A percentile compares a stretch with the other conserved stretches of the same genome.
Conservation (phyloP, 2,329 filamentous ascomycete species). For the Fusarium sp. region DNA sequence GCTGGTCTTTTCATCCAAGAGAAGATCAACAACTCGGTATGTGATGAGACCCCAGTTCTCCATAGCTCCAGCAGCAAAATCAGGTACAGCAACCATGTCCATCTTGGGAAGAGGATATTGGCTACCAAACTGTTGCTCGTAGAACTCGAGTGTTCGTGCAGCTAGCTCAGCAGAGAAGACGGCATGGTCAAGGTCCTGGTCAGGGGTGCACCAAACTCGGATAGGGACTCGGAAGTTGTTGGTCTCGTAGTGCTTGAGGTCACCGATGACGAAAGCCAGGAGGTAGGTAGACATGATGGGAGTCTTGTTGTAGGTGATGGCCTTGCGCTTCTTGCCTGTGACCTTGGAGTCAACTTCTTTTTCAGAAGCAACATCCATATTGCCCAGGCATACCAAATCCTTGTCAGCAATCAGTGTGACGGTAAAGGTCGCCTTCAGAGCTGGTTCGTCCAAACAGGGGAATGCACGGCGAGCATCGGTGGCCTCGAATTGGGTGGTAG, state of each 20-base stretch:
- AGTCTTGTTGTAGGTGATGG: constrained; percentile 91
- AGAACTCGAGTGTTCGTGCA: constrained; percentile 90
- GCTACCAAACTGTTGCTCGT: constrained; percentile 93
- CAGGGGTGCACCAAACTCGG: constrained; percentile 92
- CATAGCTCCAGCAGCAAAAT: constrained; percentile 96
- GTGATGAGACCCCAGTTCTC: constrained; percentile 98
- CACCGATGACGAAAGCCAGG: constrained; percentile 91
- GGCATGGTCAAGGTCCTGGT: constrained; percentile 90
- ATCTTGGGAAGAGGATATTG: constrained; percentile 67
- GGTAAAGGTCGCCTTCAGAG: constrained; percentile 92
- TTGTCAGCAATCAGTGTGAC: constrained; percentile 93
- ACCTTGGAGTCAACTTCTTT: constrained; percentile 75
- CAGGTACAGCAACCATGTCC: constrained; percentile 81
- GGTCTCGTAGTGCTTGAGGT: constrained; percentile 94
- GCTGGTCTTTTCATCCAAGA: constrained; percentile 92
- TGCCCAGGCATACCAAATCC: constrained; percentile 90
- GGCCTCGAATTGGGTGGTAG: constrained; percentile 95
- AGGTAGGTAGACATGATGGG: constrained; percentile 97
- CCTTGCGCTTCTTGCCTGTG: constrained; percentile 75
- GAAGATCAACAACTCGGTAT: constrained; percentile 84
- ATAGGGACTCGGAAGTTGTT: constrained; percentile 92
- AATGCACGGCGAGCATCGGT: constrained; percentile 94
- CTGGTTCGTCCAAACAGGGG: constrained; percentile 96
- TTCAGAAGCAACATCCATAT: constrained; percentile 93
- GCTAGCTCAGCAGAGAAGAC: constrained; percentile 91